A percentile compares a stretch with the other conserved stretches of the same genome.
These are phyloP conservation scores for Ophiobolus disseminans DNA, from an alignment of 2,329 filamentous ascomycete species.

Conservation along the genomic window DNA sequence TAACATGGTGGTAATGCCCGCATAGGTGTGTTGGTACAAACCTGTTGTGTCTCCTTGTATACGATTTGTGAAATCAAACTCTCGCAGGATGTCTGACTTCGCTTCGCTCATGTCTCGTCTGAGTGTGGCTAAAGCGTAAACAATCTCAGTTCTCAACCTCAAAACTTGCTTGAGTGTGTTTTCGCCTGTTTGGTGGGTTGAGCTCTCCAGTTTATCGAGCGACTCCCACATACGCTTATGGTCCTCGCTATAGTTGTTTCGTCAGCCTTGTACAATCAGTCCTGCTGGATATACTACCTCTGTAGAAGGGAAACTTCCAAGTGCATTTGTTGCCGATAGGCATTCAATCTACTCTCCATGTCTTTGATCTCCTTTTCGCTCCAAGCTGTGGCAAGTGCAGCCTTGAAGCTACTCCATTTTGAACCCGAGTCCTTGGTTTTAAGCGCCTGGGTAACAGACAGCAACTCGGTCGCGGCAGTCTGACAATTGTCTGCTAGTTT, in stretches of 20 bases:
- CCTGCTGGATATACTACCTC: background rate
- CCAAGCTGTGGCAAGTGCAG: slow-evolving; percentile 7
- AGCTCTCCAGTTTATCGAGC: background rate
- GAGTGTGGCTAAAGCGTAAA: background rate
- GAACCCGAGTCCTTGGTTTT: slow-evolving; percentile 4
- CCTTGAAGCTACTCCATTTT: slow-evolving; percentile 8
- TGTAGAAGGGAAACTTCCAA: slow-evolving; percentile 5
- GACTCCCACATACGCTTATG: background rate
- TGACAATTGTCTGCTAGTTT: background rate
- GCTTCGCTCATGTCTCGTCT: background rate
- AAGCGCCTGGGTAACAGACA: background rate
- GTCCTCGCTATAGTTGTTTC: background rate
- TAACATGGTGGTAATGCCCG: background rate
- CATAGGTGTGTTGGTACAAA: background rate
- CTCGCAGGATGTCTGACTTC: background rate
- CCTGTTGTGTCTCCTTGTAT: background rate
- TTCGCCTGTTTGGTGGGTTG: background rate
- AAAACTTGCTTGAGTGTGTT: background rate
- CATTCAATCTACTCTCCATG: slow-evolving; percentile 9
- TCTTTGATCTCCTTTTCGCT: slow-evolving; percentile 3
- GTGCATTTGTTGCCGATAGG: slow-evolving; percentile 9
- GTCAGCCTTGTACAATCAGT: background rate
- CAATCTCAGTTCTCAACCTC: background rate
- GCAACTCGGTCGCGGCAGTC: background rate
- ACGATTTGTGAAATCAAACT: background rate